These are phyloP conservation scores for Zymoseptoria ardabiliae DNA, from an alignment of 2,329 filamentous ascomycete species.

Conservation along the genomic window DNA sequence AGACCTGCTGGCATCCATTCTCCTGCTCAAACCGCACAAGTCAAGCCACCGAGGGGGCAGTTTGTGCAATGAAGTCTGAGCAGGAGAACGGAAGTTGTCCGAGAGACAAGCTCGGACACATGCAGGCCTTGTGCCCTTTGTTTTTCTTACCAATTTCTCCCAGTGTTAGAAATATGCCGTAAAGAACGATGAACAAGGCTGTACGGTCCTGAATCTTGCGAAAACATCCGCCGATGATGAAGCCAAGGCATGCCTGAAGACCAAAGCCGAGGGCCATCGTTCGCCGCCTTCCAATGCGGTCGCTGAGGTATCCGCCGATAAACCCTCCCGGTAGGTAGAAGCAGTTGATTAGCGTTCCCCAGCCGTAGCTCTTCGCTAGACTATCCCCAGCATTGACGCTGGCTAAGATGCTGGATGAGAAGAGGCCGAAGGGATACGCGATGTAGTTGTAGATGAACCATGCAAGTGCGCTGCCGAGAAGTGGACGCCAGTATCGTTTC, in stretches of 20 bases:
- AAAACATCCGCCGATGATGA: conserved; percentile 68
- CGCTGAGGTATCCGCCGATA: conserved; percentile 66
- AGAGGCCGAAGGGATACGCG: conserved; percentile 75
- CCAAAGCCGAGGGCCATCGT: conserved; percentile 64
- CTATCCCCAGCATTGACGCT: conserved; percentile 54
- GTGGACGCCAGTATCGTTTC: conserved; percentile 63
- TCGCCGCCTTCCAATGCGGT: conserved; percentile 68
- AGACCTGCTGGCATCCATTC: no score
- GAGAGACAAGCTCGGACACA: no score
- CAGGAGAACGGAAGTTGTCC: no score
- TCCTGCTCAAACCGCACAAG: no score
- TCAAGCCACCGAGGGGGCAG: no score
- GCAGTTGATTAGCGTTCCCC: conserved; percentile 78
- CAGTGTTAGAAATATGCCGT: conserved; percentile 66
- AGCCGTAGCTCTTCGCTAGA: conserved; percentile 66
- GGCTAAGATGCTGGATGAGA: conserved; percentile 65
- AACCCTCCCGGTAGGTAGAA: conserved; percentile 81
- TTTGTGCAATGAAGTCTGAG: no score
- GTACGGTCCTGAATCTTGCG: conserved; percentile 27
- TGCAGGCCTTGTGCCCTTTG: no score
- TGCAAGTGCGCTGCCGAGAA: conserved; percentile 62
- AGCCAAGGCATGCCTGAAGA: conserved; percentile 68
- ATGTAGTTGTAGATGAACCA: conserved; percentile 76
- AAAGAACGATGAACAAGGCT: conserved; percentile 61
- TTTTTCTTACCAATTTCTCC: no score